Conservation (phyloP, 495 filamentous ascomycete species). For the Lasiosphaeria hispida region DNA sequence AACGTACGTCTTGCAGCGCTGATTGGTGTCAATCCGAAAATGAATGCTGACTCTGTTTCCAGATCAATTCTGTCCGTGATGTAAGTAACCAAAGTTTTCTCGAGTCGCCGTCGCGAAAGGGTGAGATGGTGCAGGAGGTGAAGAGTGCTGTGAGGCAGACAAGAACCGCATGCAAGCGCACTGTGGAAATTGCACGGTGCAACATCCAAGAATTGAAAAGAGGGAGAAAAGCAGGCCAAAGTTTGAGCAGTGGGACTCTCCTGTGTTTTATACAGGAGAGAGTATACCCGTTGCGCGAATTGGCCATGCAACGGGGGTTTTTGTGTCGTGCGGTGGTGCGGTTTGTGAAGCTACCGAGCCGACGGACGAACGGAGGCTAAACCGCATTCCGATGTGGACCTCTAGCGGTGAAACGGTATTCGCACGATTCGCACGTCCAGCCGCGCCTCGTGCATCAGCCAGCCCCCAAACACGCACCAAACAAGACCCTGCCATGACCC, state of each 20-base stretch:
- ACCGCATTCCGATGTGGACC: conserved; percentile 35
- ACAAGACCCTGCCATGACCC: not conserved
- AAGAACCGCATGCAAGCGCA: conserved; percentile 23
- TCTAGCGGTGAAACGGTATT: conserved; percentile 4
- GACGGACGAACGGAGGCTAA: conserved; percentile 60
- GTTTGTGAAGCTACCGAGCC: conserved; percentile 24
- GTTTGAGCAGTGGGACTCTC: not conserved
- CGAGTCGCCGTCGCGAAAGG: not conserved
- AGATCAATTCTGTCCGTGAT: conserved; percentile 41
- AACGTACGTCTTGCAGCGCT: conserved; percentile 60
- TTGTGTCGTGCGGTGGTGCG: conserved; percentile 9
- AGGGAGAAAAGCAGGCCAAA: conserved; percentile 5
- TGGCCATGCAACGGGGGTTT: conserved; percentile 10
- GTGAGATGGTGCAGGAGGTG: not conserved
- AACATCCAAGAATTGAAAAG: conserved; percentile 5
- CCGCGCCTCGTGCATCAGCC: not conserved
- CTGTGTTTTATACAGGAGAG: conserved; percentile 8
- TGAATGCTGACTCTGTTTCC: conserved; percentile 22
- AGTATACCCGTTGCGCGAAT: conserved; percentile 9
- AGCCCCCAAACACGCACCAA: not conserved
- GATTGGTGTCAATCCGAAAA: conserved; percentile 86
- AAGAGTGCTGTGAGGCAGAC: not conserved
- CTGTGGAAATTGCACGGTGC: too few relatives aligned
- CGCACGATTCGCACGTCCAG: conserved; percentile 1
- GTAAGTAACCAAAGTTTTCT: conserved; percentile 27